phyloP scores from a whole-genome alignment of 225 moss, liverwort and hornwort species.

The Thuidium tamariscinum region DNA sequence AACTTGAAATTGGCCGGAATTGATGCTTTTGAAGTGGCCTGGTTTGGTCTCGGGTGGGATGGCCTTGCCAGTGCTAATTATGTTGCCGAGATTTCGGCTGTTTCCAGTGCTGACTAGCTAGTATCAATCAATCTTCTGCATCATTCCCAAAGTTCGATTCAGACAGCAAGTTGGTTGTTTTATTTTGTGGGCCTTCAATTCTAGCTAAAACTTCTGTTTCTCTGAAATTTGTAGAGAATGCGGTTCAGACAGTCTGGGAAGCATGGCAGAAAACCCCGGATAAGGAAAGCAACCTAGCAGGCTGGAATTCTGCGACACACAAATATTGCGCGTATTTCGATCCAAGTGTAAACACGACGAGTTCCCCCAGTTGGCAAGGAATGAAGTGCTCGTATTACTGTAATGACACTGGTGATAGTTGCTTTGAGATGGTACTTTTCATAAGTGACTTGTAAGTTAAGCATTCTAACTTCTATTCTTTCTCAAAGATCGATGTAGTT shows the following conservation, averaged over 20 bases:
- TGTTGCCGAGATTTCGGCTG: too few species aligned
- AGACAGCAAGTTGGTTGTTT: too few species aligned
- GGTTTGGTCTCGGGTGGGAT: too few species aligned
- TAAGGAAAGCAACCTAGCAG: too few species aligned
- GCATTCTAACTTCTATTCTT: not conserved
- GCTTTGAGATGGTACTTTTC: fast-evolving
- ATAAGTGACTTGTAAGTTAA: not conserved
- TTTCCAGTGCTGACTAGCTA: too few species aligned
- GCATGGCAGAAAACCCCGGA: not conserved
- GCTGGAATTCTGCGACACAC: not conserved
- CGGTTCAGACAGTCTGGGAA: not conserved
- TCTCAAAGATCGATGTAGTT: not conserved
- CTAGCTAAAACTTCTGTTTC: not conserved
- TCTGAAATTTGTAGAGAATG: not conserved
- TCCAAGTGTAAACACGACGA: not conserved
- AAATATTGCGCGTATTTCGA: not conserved
- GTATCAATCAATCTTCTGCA: too few species aligned
- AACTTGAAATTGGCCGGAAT: too few species aligned
- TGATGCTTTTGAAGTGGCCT: too few species aligned
- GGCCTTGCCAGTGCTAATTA: too few species aligned
- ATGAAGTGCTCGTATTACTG: not conserved
- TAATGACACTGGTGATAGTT: not conserved
- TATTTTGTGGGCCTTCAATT: too few species aligned
- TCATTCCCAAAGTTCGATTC: too few species aligned
- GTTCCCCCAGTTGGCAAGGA: not conserved